Evolutionary conservation across 2,329 filamentous ascomycete species (phyloP), one percentile per base, ranked within the genome.

Genomic region (Trichoderma koningii): DNA sequence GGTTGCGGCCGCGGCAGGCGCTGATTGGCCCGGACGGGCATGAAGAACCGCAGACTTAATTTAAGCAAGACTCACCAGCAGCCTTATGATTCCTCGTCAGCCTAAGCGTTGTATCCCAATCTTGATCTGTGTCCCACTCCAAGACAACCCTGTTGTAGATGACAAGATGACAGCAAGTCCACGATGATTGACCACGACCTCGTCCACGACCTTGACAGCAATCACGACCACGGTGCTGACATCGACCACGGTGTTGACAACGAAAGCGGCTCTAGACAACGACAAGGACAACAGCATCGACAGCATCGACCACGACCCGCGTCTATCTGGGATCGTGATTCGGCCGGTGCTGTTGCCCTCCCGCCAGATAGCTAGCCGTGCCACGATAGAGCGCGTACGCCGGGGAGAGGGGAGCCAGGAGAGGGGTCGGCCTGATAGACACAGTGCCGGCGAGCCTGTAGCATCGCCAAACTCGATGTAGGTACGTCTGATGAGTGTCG

Each of bases 401-500:
- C 60, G 41, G 44, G 26, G 52, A 55, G 59, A 51, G 59, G 38
- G 59, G 48, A 14, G 17, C 23, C 17, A 15, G 47, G 56, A 26
- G 48, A 15, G n/a, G 59, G 59, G 48, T 12, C 12, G 17, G 34
- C 17, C 52, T 50, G 61, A 55, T 48, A 42, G 52, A 55, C 56
- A n/a, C 26, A n/a, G 56, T 4, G 48, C 34, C 23, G n/a, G 19
- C 57, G 47, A 64, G 61, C 61, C 61, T 56, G 45, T 56, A 50
- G 52, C 44, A 64, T 64, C 60, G 60, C 26, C 57, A 62, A 55
- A 63, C 48, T 50, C 42, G 21, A 64, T 56, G 52, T 52, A 55
- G 51, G 61, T 45, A 64, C 51, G 61, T 50, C 52, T 56, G 51
- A 65, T 65, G 55, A 65, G 63, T 57, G 55, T 59, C 41, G 63